Evolutionary conservation across 257 asterid species (phyloP), one percentile per base, ranked within the genome.

Genomic region (Phtheirospermum japonicum): DNA sequence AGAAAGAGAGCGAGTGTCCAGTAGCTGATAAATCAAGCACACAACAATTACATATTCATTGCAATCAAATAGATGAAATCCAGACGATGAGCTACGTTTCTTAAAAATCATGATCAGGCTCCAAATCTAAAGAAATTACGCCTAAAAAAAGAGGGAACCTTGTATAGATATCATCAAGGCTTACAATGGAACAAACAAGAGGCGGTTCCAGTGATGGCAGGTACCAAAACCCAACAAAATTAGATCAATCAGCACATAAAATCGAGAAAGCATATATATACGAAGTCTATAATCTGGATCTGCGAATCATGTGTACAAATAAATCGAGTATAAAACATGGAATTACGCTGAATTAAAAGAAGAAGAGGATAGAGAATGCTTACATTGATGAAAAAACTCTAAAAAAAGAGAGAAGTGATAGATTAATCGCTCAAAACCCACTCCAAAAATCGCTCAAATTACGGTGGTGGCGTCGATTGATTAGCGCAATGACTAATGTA

Each of bases 241-340:
- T 13, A 57, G 49, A 57, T 36, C 65, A 42, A 55, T 30, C 61
- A 23, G 50, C 51, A 17, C 45, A 30, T 11, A 50, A 23, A 23
- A 23, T 23, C 28, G 42, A 19, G 34, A 39, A 52, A 16, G 10
- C 34, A 19, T 14, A 17, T 8, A 26, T 14, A 33, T 50, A 34
- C 61, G 49, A 58, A 36, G 37, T 33, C 37, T 4, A 7, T 9
- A 6, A 6, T 37, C 51, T 59, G 60, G 70, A 64, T 64, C 61
- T 20, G 18, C 49, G 51, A 53, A 50, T 64, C 54, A 4, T n/a
- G 4, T 39, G 12, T 10, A n/a, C 54, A 12, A 23, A 65, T 5
- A 26, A 32, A 65, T 20, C 7, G 7, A 23, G 36, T 16, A 37
- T 7, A 2, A 32, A 53, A 3, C 9, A 7, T 36, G 37, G 5